phyloP scores from a whole-genome alignment of 1,284 basidiomycete genomes.

The Ustilago curta region DNA sequence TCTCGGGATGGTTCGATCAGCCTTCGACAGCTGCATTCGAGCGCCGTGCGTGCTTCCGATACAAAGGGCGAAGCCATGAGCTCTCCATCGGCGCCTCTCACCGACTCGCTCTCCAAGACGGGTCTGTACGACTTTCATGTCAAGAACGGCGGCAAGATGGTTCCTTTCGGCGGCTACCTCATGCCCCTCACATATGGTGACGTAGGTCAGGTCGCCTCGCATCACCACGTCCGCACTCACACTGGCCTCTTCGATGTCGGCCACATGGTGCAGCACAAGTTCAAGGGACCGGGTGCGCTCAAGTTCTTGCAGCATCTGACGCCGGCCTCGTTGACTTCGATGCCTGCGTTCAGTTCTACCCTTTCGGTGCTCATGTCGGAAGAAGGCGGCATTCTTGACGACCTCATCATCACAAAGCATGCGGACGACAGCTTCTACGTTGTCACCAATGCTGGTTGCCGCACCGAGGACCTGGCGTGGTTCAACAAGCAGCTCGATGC shows the following conservation, averaged over 20 bases:
- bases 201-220: conserved; percentile 79
- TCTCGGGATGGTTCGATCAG: conserved; percentile 3
- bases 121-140: conserved; percentile 92
- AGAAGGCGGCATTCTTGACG: conserved; percentile 93
- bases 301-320: conserved; percentile 85
- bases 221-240: conserved; percentile 85
- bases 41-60: conserved; percentile 15
- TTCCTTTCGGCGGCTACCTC: conserved; percentile 91
- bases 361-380: conserved; percentile 87
- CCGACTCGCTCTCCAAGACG: conserved; percentile 72
- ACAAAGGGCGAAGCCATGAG: conserved; percentile 37
- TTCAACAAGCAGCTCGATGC: conserved; percentile 76
- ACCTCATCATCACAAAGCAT: conserved; percentile 74
- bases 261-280: conserved; percentile 81
- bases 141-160: conserved; percentile 89
- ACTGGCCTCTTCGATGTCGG: conserved; percentile 96
- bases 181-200: conserved; percentile 90
- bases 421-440: conserved; percentile 80
- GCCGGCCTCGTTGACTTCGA: conserved; percentile 74
- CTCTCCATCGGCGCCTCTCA: conserved; percentile 26
- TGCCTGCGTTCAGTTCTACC: conserved; percentile 80
- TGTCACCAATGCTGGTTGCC: conserved; percentile 93
- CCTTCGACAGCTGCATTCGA: conserved; percentile 36
- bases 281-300: conserved; percentile 68
- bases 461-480: conserved; percentile 84